Evolutionary conservation across 108 stramenopile genomes (phyloP), one percentile per base, ranked within the genome.

Genomic region (Aureococcus anophagefferens): DNA sequence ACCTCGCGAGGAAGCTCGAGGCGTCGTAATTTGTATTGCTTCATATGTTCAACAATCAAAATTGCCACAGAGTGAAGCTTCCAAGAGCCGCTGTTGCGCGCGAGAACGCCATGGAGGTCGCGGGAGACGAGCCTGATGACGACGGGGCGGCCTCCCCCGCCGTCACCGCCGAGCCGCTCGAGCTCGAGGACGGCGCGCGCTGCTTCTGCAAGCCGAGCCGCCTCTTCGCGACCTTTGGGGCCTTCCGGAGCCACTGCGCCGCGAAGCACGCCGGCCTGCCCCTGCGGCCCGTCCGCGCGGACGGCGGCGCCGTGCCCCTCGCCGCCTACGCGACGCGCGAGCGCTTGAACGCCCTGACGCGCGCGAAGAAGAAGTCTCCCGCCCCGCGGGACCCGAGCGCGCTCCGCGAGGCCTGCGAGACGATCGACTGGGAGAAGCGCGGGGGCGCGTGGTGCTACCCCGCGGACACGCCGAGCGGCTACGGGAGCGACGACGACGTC

Each of bases 101-200:
- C 33, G 14, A 13, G 34, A 11, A 33, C 33, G 40, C 9, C 21
- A 44, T 21, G 4, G 69, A 28, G 5, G 51, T 33, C 30, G 69
- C 9, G n/a, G 30, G 33, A 68, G 14, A 44, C 46, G 69, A 62
- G n/a, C 44, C 30, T 46, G 21, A 70, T 70, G 69, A 70, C 46
- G 70, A 46, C 30, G 25, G 63, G 46, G 3, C 15, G 66, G 34
- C 34, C 5, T 7, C 66, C 9, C 5, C 25, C 14, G n/a, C 17
- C 37, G 36, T 31, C 3, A n/a, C 13, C n/a, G 25, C 5, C 32
- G 31, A n/a, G n/a, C n/a, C n/a, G n/a, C n/a, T n/a, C n/a, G n/a
- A n/a, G n/a, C n/a, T n/a, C n/a, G n/a, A n/a, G n/a, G n/a, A n/a
- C n/a, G n/a, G n/a, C n/a, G n/a, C n/a, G n/a, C n/a, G n/a, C n/a